Evolutionary conservation across 768 basidiomycete species (phyloP).

Genomic region (Amanita fuliginea): DNA sequence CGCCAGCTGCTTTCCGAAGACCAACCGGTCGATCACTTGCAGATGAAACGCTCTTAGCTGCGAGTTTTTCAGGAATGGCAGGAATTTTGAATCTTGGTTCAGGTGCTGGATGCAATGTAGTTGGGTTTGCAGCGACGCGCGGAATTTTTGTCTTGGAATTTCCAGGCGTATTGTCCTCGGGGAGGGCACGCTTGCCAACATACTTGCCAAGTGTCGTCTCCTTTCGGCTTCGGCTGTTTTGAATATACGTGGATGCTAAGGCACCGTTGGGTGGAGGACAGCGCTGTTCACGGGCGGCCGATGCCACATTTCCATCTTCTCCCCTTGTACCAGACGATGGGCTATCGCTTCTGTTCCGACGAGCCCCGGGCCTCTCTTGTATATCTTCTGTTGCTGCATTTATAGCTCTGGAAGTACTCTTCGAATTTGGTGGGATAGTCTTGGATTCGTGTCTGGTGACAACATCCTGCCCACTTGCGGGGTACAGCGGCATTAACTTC

Average conservation of each 20-base stretch:
- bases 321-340: neutral
- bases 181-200: neutral
- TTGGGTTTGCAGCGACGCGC: neutral
- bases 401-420: too few species aligned
- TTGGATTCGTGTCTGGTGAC: too few species aligned
- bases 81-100: neutral
- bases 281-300: neutral
- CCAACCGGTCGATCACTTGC: neutral
- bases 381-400: neutral
- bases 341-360: too few species aligned
- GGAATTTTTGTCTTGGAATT: neutral
- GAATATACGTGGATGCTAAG: too few species aligned
- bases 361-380: neutral
- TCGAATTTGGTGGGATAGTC: neutral
- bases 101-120: neutral
- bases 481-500: constrained; percentile 24
- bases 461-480: neutral
- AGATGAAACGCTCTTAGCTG: neutral
- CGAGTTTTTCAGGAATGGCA: neutral
- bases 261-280: neutral
- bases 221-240: neutral
- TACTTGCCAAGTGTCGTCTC: neutral
- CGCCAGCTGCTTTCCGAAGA: neutral
- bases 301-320: neutral
- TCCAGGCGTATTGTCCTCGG: neutral